Evolutionary conservation across 225 moss, liverwort and hornwort species (phyloP).

Genomic region (Polytrichum formosum): DNA sequence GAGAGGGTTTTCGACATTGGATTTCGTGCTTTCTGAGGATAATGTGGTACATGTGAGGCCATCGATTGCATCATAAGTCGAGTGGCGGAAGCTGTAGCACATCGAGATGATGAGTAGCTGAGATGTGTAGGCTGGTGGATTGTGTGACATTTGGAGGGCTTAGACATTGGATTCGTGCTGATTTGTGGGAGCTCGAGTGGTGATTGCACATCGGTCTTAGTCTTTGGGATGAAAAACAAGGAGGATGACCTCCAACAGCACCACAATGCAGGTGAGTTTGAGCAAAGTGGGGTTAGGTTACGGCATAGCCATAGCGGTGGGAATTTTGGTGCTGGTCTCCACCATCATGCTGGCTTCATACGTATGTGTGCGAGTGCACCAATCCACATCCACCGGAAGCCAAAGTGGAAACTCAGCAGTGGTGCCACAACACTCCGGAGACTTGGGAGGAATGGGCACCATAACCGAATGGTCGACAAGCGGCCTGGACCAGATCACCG

Average conservation of each 20-base stretch:
- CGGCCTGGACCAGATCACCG: slow-evolving; percentile 66
- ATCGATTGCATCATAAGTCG: no score
- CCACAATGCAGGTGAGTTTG: slow-evolving; percentile 54
- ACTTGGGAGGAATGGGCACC: slow-evolving; percentile 12
- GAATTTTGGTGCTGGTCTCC: slow-evolving; percentile 73
- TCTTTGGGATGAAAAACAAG: slow-evolving; percentile 41
- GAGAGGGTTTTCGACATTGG: no score
- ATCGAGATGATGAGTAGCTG: no score
- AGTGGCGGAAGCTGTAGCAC: no score
- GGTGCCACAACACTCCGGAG: slow-evolving; percentile 38
- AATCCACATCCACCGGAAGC: slow-evolving; percentile 27
- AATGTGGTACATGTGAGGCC: no score
- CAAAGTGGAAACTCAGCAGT: slow-evolving; percentile 43
- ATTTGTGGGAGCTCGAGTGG: background rate
- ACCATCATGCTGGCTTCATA: slow-evolving; percentile 77
- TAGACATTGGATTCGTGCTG: no score
- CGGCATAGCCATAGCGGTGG: slow-evolving; percentile 74
- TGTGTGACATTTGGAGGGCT: no score
- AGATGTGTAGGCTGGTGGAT: no score
- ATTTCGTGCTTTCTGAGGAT: no score
- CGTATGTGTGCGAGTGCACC: slow-evolving; percentile 68
- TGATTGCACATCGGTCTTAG: background rate
- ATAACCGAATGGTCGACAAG: slow-evolving; percentile 39
- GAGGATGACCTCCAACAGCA: slow-evolving; percentile 55
- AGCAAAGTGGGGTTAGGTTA: slow-evolving; percentile 78